A percentile compares a stretch with the other conserved stretches of the same genome.
phyloP scores from a whole-genome alignment of 75 land plant genomes.

The Pinus albicaulis region DNA sequence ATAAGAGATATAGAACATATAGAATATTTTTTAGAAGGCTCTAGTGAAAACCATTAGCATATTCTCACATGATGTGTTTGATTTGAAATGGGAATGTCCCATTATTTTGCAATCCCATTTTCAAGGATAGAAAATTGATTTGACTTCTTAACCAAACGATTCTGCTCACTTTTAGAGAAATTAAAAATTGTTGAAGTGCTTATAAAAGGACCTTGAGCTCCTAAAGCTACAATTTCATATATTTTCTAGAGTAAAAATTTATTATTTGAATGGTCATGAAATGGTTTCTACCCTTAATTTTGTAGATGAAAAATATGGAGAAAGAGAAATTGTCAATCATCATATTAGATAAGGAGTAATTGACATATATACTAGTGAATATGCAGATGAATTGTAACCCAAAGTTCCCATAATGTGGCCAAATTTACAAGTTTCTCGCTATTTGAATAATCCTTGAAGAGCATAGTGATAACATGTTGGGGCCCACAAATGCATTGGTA shows the following conservation, averaged over 20 bases:
- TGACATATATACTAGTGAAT: slow-evolving; percentile 80
- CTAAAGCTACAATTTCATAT: not conserved
- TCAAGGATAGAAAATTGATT: not conserved
- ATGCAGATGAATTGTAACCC: slow-evolving; percentile 85
- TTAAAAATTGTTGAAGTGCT: not conserved
- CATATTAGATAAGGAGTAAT: slow-evolving; percentile 63
- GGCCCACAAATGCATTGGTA: no score
- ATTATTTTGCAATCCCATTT: not conserved
- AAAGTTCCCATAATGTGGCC: slow-evolving; percentile 69
- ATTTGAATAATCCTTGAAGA: no score
- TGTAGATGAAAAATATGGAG: slow-evolving; percentile 42
- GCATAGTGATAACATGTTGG: no score
- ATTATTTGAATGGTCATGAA: slow-evolving; percentile 1
- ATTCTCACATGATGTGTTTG: not conserved
- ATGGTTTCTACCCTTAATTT: slow-evolving; percentile 12
- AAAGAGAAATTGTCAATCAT: slow-evolving; percentile 39
- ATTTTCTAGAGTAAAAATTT: slow-evolving; percentile 13
- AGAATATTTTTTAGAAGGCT: no score
- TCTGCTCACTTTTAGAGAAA: not conserved
- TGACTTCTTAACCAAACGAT: not conserved
- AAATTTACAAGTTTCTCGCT: slow-evolving; percentile 94
- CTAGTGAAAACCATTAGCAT: no score
- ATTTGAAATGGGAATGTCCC: not conserved
- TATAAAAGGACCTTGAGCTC: not conserved
- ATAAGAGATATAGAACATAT: no score